Conservation (phyloP, 2,329 filamentous ascomycete species). For the Hirsutella minnesotensis region DNA sequence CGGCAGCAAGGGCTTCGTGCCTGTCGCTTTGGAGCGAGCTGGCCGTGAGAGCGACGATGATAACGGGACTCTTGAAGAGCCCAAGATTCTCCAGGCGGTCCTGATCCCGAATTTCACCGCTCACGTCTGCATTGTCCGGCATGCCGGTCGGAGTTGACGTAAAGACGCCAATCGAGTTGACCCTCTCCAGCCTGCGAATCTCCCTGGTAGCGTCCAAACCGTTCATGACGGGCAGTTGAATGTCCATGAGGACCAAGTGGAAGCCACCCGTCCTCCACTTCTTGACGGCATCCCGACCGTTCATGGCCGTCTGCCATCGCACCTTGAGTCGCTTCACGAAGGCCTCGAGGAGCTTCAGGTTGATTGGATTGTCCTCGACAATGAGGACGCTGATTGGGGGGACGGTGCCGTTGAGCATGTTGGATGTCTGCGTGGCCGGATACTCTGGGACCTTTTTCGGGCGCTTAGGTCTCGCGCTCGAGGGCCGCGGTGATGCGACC, state of each 20-base stretch:
- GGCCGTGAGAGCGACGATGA: slow-evolving; percentile 92
- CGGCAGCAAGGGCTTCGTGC: slow-evolving; percentile 86
- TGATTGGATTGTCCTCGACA: slow-evolving; percentile 98
- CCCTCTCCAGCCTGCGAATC: slow-evolving; percentile 76
- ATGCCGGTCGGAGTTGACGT: slow-evolving; percentile 51
- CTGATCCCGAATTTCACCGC: slow-evolving; percentile 41
- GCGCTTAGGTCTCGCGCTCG: slow-evolving; percentile 35
- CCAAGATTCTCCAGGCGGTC: slow-evolving; percentile 57
- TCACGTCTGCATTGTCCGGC: slow-evolving; percentile 26
- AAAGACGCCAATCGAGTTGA: slow-evolving; percentile 90
- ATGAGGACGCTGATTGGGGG: slow-evolving; percentile 96
- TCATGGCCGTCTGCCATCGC: slow-evolving; percentile 93
- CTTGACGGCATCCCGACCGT: slow-evolving; percentile 81
- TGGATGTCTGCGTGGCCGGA: slow-evolving; percentile 32
- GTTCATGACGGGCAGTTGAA: slow-evolving; percentile 93
- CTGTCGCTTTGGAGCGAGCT: slow-evolving; percentile 90
- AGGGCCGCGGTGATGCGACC: slow-evolving; percentile 34
- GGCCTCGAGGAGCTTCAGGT: slow-evolving; percentile 81
- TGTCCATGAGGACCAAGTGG: slow-evolving; percentile 96
- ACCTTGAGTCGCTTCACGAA: slow-evolving; percentile 96
- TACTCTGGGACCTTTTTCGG: slow-evolving; percentile 37
- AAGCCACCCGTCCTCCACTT: slow-evolving; percentile 92
- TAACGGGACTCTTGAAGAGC: slow-evolving; percentile 91
- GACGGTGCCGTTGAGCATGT: slow-evolving; percentile 67
- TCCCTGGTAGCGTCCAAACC: slow-evolving; percentile 91